These are phyloP conservation scores for Sarocladium oryzae DNA, from an alignment of 2,329 filamentous ascomycete genomes.

Conservation along the genomic window DNA sequence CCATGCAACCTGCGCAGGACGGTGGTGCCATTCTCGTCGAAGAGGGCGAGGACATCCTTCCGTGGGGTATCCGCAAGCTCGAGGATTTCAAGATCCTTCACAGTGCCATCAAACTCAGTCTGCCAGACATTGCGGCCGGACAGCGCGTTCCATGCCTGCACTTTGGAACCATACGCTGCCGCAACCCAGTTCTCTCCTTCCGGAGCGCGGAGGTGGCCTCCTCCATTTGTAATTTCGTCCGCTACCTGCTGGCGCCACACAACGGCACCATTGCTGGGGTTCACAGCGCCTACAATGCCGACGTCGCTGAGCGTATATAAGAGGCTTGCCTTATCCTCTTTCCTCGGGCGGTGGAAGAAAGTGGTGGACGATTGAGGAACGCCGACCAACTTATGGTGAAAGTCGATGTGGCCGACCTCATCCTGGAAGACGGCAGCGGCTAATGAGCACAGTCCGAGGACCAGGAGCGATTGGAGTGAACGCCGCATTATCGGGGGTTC, in stretches of 20 bases:
- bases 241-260: constrained; percentile 79
- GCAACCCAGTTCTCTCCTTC: constrained; percentile 73
- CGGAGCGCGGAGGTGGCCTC: constrained; percentile 61
- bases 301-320: constrained; percentile 88
- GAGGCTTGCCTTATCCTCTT: constrained; percentile 76
- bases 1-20: constrained; percentile 68
- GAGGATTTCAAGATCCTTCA: constrained; percentile 71
- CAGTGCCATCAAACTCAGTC: constrained; percentile 48
- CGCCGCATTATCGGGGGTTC: constrained; percentile 26
- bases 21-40: constrained; percentile 49
- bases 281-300: constrained; percentile 77
- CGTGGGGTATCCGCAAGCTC: constrained; percentile 57
- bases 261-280: constrained; percentile 75
- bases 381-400: constrained; percentile 84
- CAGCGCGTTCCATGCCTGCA: constrained; percentile 77
- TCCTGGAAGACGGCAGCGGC: constrained; percentile 72
- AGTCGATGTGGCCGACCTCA: constrained; percentile 88
- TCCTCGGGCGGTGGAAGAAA: constrained; percentile 87
- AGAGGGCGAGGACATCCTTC: constrained; percentile 68
- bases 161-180: constrained; percentile 61
- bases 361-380: constrained; percentile 75
- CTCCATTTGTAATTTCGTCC: constrained; percentile 39
- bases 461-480: constrained; percentile 28
- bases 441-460: constrained; percentile 33
- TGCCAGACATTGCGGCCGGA: constrained; percentile 77